These are phyloP conservation scores for Talaromyces albobiverticillius DNA, from an alignment of 2,329 filamentous ascomycete species.

Conservation along the genomic window DNA sequence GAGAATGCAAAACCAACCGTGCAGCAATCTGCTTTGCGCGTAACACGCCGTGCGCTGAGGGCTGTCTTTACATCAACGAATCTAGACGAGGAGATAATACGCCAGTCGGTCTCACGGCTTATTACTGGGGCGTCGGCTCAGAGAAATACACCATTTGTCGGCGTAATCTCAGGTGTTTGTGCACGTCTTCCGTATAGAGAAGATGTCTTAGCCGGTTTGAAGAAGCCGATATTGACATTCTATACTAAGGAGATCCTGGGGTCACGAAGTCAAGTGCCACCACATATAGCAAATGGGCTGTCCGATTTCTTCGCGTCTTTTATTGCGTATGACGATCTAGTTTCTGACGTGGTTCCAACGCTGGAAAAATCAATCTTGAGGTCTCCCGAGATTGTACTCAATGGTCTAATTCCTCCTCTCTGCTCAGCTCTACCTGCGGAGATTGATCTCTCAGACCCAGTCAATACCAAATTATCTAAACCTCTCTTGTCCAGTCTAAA, in stretches of 20 bases:
- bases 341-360: slow-evolving; percentile 71
- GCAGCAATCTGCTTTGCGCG: slow-evolving; percentile 69
- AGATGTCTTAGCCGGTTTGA: slow-evolving; percentile 61
- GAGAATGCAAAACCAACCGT: slow-evolving; percentile 63
- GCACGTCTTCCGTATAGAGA: slow-evolving; percentile 66
- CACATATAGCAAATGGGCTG: slow-evolving; percentile 70
- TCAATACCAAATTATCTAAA: slow-evolving; percentile 74
- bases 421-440: slow-evolving; percentile 65
- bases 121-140: slow-evolving; percentile 66
- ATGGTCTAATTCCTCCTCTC: slow-evolving; percentile 72
- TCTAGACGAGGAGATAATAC: slow-evolving; percentile 60
- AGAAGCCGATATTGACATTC: slow-evolving; percentile 73
- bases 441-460: slow-evolving; percentile 73
- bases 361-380: slow-evolving; percentile 86
- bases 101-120: slow-evolving; percentile 63
- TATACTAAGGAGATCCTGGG: slow-evolving; percentile 82
- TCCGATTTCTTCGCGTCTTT: slow-evolving; percentile 80
- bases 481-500: slow-evolving; percentile 87
- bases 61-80: slow-evolving; percentile 63
- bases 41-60: slow-evolving; percentile 76
- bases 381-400: slow-evolving; percentile 83
- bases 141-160: slow-evolving; percentile 74
- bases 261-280: slow-evolving; percentile 68
- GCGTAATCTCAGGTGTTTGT: slow-evolving; percentile 83
- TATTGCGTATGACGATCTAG: slow-evolving; percentile 69